A percentile compares a stretch with the other conserved stretches of the same genome.
Conservation (phyloP, 306 rosid species). For the Betula pendula region DNA sequence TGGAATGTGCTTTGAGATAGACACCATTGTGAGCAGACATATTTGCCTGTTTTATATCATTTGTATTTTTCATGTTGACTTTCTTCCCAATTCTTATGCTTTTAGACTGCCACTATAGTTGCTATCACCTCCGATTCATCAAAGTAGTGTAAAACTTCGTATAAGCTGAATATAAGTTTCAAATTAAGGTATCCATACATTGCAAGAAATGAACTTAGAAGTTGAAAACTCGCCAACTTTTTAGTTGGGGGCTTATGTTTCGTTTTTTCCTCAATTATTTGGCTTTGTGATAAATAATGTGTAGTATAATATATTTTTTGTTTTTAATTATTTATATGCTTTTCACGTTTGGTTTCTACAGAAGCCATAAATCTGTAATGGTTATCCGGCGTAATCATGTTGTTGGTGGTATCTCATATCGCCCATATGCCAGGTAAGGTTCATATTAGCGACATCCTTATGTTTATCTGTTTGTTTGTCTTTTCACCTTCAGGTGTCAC, state of each 20-base stretch:
- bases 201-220: not conserved
- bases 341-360: conserved; percentile 37
- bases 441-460: conserved; percentile 10
- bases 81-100: not conserved
- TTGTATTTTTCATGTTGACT: not conserved
- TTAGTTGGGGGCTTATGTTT: not conserved
- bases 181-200: not conserved
- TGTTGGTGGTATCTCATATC: conserved; percentile 98
- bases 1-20: not conserved
- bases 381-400: conserved; percentile 80
- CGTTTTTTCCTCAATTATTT: not conserved
- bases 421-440: conserved; percentile 79
- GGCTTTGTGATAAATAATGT: conserved; percentile 11
- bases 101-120: not conserved
- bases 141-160: not conserved
- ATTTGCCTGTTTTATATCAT: not conserved
- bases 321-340: conserved; percentile 8
- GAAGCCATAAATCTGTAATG: conserved; percentile 97
- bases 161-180: not conserved
- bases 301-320: conserved; percentile 10
- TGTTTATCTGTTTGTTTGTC: not conserved
- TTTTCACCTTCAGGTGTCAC: conserved; percentile 1
- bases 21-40: not conserved
- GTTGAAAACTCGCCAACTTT: not conserved
- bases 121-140: not conserved